Base-by-base conservation (phyloP, 2,329 filamentous ascomycete species). In the Paecilomyces variotii region DNA sequence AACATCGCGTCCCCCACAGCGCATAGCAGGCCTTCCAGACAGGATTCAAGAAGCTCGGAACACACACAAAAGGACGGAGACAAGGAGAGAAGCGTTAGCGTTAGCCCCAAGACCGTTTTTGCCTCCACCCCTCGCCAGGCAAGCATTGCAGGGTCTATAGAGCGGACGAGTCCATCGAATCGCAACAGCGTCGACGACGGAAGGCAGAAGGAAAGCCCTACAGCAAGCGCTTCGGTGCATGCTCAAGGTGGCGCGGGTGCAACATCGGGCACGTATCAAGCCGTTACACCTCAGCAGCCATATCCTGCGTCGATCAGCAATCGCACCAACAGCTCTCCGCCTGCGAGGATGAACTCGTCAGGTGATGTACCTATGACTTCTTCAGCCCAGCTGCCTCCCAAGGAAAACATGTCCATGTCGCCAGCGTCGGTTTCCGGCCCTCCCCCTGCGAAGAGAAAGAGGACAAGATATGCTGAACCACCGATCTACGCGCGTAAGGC, bases 31-130 rank as follows among this genome's bases (percentile, higher is more conserved):
- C 55, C 66, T 45, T 67, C 69, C 55, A 66, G 71, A 73, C 82
- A 68, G 79, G 80, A 78, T 73, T 67, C 68, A 19, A 67, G 67
- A 12, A 63, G 67, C 4, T 61, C 64, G 5, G 72, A 74, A 26
- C 65, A 65, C 61, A 69, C 27, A 67, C 65, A 11, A 65, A 65
- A 53, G 51, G 79, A 80, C 54, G 80, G 80, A 62, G 87, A 90
- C 57, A 83, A 87, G 66, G 88, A 89, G 61, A 79, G 82, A 55
- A 90, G 87, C 70, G 72, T 88, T 56, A 92, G 88, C 68, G 84
- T 93, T 55, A 93, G 89, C 70, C 90, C 90, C 30, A 91, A 90
- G 75, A 91, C 89, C 35, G 71, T 70, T 55, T 61, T 70, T 54
- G 59, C 65, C 30, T 62, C 68, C 10, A 60, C 61, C 24, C 68